Percentiles rank a stretch among this genome's conserved stretches.
phyloP scores from a whole-genome alignment of 2,329 filamentous ascomycete species.

The Alternaria burnsii region DNA sequence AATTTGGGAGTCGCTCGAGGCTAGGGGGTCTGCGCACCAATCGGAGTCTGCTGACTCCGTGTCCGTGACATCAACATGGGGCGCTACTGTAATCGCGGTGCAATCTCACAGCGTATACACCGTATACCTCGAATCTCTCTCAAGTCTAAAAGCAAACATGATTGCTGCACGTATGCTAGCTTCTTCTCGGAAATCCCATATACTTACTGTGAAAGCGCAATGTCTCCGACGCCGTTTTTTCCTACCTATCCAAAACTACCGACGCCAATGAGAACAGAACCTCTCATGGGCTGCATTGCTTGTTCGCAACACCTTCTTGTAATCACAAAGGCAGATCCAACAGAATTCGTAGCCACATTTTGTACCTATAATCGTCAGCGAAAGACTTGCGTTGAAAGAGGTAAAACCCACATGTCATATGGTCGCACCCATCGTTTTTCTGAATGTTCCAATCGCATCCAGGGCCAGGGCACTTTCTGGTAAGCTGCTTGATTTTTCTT shows the following conservation, averaged over 20 bases:
- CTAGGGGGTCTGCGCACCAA: constrained; percentile 9
- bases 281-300: constrained; percentile 34
- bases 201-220: not conserved
- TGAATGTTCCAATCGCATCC: constrained; percentile 52
- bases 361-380: constrained; percentile 29
- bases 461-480: constrained; percentile 51
- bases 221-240: not conserved
- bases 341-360: constrained; percentile 54
- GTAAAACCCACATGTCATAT: constrained; percentile 48
- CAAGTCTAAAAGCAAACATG: not conserved
- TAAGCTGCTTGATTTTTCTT: constrained; percentile 39
- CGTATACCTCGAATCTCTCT: no score
- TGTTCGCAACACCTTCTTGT: constrained; percentile 25
- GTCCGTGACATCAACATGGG: constrained; percentile 1
- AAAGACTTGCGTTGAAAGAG: no score
- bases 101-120: not conserved
- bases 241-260: not conserved
- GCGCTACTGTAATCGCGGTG: not conserved
- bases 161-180: not conserved
- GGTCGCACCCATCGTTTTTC: constrained; percentile 55
- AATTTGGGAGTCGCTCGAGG: constrained; percentile 19
- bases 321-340: constrained; percentile 50
- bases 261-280: constrained; percentile 26
- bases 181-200: not conserved
- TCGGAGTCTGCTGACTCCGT: constrained; percentile 4